These are phyloP conservation scores for Phyllosticta citrichinensis DNA, from an alignment of 2,329 filamentous ascomycete genomes.

Conservation along the genomic window DNA sequence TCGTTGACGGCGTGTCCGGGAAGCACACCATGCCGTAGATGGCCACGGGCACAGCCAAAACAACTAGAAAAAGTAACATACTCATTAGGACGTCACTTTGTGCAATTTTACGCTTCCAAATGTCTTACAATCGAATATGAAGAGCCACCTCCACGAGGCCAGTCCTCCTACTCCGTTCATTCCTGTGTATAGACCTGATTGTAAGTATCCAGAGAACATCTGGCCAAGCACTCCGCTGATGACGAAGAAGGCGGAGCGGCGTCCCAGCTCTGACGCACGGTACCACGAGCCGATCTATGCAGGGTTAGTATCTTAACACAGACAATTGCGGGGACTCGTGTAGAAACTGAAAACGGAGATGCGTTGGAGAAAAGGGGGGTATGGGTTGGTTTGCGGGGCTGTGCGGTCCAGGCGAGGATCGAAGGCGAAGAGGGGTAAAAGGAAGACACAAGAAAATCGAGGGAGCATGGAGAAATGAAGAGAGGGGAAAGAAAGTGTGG, in stretches of 20 bases:
- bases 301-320: conserved; percentile 18
- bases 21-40: conserved; percentile 28
- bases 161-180: conserved; percentile 9
- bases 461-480: too few species aligned
- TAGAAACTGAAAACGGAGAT: not conserved
- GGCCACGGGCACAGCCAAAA: conserved; percentile 30
- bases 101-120: too few species aligned
- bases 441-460: not conserved
- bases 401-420: not conserved
- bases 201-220: conserved; percentile 12
- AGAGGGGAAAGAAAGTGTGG: not conserved
- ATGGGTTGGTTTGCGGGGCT: too few species aligned
- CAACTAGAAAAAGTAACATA: too few species aligned
- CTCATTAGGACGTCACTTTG: too few species aligned
- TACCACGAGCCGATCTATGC: conserved; percentile 15
- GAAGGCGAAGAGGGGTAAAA: not conserved
- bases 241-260: conserved; percentile 5
- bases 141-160: conserved; percentile 11
- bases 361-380: too few species aligned
- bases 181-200: conserved; percentile 4
- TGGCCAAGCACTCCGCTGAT: conserved; percentile 5
- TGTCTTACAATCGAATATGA: conserved; percentile 11
- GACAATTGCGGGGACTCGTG: not conserved
- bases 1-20: conserved; percentile 37
- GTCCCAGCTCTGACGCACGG: conserved; percentile 1